Conservation (phyloP, 108 stramenopile genomes). For the Asterionellopsis glacialis region DNA sequence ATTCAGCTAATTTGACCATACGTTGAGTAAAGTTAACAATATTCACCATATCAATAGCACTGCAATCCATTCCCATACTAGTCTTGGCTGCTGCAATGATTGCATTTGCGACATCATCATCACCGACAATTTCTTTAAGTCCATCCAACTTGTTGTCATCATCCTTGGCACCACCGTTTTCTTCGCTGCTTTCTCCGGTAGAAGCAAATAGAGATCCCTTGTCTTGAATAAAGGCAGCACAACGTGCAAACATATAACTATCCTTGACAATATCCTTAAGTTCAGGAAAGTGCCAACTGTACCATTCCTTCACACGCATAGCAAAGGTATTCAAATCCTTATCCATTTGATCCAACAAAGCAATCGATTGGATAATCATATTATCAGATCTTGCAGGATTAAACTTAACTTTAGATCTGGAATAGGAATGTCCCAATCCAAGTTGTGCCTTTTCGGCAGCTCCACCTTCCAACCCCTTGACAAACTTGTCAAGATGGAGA, state of each 20-base stretch:
- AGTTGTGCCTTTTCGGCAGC: constrained; percentile 95
- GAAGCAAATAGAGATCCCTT: constrained; percentile 51
- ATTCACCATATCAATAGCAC: constrained; percentile 95
- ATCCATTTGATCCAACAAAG: constrained; percentile 98
- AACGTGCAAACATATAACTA: constrained; percentile 95
- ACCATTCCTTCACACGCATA: constrained; percentile 99
- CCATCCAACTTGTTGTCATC: constrained; percentile 69
- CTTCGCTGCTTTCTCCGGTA: constrained; percentile 35
- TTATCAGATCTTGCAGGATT: constrained; percentile 98
- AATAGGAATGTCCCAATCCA: constrained; percentile 98
- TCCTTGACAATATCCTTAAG: constrained; percentile 94
- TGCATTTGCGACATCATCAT: constrained; percentile 87
- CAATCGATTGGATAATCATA: constrained; percentile 99
- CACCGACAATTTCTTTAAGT: constrained; percentile 82
- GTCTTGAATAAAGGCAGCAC: constrained; percentile 86
- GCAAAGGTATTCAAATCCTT: constrained; percentile 99
- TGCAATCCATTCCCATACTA: constrained; percentile 99
- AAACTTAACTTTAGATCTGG: constrained; percentile 98
- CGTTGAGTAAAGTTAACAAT: constrained; percentile 95
- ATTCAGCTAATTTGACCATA: constrained; percentile 97
- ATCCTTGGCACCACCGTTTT: constrained; percentile 14
- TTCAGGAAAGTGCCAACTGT: constrained; percentile 99
- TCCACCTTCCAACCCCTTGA: constrained; percentile 91
- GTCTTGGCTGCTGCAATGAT: constrained; percentile 88
- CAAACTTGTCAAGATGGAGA: constrained; percentile 84